Base-by-base conservation (phyloP, 371 early-diverging fungal species). In the Dentiscutata heterogama region DNA sequence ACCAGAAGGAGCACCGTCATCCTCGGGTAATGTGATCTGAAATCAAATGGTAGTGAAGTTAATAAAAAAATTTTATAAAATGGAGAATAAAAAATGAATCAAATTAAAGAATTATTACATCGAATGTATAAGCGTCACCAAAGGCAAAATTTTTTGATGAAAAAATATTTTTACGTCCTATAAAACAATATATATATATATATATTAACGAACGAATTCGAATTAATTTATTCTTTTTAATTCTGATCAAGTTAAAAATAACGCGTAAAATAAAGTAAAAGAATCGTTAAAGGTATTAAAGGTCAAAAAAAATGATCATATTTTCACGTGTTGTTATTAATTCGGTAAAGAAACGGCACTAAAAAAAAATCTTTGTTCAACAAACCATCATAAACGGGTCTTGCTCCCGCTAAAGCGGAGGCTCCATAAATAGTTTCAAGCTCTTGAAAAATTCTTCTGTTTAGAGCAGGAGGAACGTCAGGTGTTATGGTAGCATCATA, bases 121-220 rank as follows among this genome's bases (percentile, higher is more conserved):
- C 68, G 16, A 67, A 76, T 29, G 54, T 65, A 50, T n/a, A 16
- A 42, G 51, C 25, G 1, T 77, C 83, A 25, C 79, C 89, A 29
- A 91, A 86, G 0, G 90, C 88, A 31, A 92, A 82, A 1, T 84
- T 83, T 46, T 85, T 83, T 1, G 90, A 84, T 10, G 94, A 83
- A 82, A 87, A 94, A 1, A 93, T 84, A 74, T 89, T 91, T 83
- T 90, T 88, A 56, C 92, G 85, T 5, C 94, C 94, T 82, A 94
- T 95, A 82, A 88, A 94, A 2, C 1, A 10, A 46, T 46, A 46
- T 46, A 46, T 7, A 11, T 46, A 46, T 46, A 46, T 8, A 46
- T 7, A 11, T 46, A 46, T 46, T 46, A 46, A 46, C 8, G 11
- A 46, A 46, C 10, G 46, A 46, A 8, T 42, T 42, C 2, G 8